These are phyloP conservation scores for Rhodotorula sp. DNA, from an alignment of 1,284 basidiomycete species.

Conservation along the genomic window DNA sequence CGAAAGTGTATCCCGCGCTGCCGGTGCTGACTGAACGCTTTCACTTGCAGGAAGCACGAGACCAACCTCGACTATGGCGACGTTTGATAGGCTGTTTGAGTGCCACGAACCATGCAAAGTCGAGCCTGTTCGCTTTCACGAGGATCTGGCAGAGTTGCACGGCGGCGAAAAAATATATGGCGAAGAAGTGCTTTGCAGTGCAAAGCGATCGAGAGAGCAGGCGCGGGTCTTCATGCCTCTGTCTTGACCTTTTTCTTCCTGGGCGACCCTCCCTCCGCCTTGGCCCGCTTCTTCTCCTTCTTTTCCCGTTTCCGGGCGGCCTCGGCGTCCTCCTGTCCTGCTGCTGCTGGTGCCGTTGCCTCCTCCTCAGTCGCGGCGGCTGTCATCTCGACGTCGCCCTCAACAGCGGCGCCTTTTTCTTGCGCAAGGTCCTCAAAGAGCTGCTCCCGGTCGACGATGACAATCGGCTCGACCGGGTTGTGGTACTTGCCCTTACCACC, in stretches of 20 bases:
- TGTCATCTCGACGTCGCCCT: conserved; percentile 4
- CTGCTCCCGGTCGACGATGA: background rate
- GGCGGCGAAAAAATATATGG: background rate
- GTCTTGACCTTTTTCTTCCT: conserved; percentile 49
- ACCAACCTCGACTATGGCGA: conserved; percentile 27
- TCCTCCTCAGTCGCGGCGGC: background rate
- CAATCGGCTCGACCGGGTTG: conserved; percentile 5
- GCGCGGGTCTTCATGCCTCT: background rate
- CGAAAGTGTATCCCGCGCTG: background rate
- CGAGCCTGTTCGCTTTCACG: background rate
- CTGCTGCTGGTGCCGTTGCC: too few relatives aligned
- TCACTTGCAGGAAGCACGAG: conserved; percentile 44
- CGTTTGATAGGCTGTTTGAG: background rate
- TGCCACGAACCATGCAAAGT: background rate
- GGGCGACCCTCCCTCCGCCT: conserved; percentile 44
- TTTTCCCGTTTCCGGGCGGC: conserved; percentile 48
- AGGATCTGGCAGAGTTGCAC: background rate
- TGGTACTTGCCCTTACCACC: conserved; percentile 16
- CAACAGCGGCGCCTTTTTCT: background rate
- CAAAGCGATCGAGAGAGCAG: too few relatives aligned
- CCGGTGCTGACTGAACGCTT: background rate
- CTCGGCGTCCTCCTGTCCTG: background rate
- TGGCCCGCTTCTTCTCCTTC: conserved; percentile 43
- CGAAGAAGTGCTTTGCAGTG: too few relatives aligned
- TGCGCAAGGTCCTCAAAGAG: background rate